Percentiles rank a stretch among this genome's conserved stretches.
Conservation (phyloP, 345 rosid species). For the Laguncularia racemosa region DNA sequence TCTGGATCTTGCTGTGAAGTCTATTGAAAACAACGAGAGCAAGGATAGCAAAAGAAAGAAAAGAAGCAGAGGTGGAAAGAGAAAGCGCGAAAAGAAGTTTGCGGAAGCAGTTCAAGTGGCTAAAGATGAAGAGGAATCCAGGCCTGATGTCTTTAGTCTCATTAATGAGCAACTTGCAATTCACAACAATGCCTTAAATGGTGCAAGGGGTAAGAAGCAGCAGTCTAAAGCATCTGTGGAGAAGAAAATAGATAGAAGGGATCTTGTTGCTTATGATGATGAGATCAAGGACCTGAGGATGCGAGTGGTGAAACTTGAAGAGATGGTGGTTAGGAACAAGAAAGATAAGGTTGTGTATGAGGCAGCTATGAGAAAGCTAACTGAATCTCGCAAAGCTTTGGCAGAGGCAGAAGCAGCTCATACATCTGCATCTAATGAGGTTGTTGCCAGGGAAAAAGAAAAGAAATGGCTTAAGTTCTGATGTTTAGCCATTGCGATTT, state of each 20-base stretch:
- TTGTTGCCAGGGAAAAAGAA: constrained; percentile 72
- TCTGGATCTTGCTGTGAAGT: constrained; percentile 61
- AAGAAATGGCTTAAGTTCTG: constrained; percentile 94
- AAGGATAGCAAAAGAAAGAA: constrained; percentile 45
- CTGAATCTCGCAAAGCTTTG: constrained; percentile 52
- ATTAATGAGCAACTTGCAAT: constrained; percentile 58
- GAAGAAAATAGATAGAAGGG: constrained; percentile 58
- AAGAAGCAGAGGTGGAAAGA: constrained; percentile 85
- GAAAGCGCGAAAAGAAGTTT: constrained; percentile 75
- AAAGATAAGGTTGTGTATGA: constrained; percentile 72
- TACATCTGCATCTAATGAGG: constrained; percentile 58
- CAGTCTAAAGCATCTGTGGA: constrained; percentile 38
- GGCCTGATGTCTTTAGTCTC: constrained; percentile 74
- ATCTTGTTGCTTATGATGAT: constrained; percentile 61
- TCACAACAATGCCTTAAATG: constrained; percentile 28
- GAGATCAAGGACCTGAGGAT: constrained; percentile 60
- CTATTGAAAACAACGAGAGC: constrained; percentile 30
- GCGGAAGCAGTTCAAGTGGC: constrained; percentile 68
- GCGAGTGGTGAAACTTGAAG: constrained; percentile 60
- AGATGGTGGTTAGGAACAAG: constrained; percentile 69
- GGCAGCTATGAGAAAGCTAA: constrained; percentile 69
- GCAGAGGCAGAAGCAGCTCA: constrained; percentile 64
- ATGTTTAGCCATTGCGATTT: constrained; percentile 1
- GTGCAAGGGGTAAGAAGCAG: constrained; percentile 31
- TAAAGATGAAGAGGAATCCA: constrained; percentile 43